A percentile compares a stretch with the other conserved stretches of the same genome.
These are phyloP conservation scores for Mycena alexandri DNA, from an alignment of 768 basidiomycete species.

Conservation along the genomic window DNA sequence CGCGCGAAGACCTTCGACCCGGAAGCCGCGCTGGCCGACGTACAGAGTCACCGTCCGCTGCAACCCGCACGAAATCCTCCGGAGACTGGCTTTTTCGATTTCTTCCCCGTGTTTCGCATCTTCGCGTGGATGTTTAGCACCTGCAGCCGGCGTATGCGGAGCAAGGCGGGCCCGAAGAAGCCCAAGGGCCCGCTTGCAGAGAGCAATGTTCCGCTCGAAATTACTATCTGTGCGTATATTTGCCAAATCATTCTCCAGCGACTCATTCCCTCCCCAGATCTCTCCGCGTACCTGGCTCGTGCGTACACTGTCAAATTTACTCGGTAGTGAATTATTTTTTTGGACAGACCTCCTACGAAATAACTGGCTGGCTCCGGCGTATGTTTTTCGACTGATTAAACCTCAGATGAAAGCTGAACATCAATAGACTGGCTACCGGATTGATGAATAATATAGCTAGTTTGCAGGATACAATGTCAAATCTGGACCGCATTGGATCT, in stretches of 20 bases:
- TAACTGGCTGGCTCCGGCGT: constrained; percentile 60
- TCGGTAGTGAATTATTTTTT: not conserved
- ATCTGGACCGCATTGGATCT: constrained; percentile 72
- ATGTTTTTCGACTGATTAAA: too few species aligned
- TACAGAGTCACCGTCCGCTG: constrained; percentile 56
- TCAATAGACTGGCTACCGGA: constrained; percentile 55
- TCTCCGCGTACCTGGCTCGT: constrained; percentile 56
- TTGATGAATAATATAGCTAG: constrained; percentile 58
- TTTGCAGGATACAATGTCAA: constrained; percentile 69
- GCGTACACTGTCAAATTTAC: constrained; percentile 39
- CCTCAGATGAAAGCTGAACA: too few species aligned
- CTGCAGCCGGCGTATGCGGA: constrained; percentile 40
- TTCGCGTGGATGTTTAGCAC: constrained; percentile 58
- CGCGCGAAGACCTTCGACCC: constrained; percentile 56
- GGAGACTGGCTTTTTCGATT: constrained; percentile 60
- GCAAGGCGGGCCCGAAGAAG: constrained; percentile 46
- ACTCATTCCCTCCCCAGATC: constrained; percentile 32
- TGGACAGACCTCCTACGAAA: constrained; percentile 57
- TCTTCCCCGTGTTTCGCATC: constrained; percentile 66
- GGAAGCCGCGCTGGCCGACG: constrained; percentile 56
- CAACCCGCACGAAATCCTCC: constrained; percentile 75
- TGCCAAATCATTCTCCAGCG: too few species aligned
- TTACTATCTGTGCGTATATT: constrained; percentile 51
- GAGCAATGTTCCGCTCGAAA: constrained; percentile 74
- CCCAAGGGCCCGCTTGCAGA: constrained; percentile 56